Evolutionary conservation across 2,329 filamentous ascomycete genomes (phyloP), one percentile per base, ranked within the genome.

Genomic region (Seiridium cupressi): DNA sequence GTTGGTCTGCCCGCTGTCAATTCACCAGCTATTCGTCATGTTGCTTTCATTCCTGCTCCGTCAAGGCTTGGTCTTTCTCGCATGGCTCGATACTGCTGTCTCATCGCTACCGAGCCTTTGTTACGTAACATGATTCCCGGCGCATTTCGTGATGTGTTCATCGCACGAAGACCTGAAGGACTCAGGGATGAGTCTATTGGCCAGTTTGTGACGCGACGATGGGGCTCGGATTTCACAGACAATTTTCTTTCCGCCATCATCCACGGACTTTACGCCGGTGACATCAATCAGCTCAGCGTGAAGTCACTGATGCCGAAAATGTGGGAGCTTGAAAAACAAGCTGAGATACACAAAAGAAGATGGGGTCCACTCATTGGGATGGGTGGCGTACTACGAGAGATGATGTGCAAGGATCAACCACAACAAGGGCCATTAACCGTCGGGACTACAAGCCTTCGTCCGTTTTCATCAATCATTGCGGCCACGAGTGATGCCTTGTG

Each of bases 111-210:
- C 10, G 57, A 62, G 54, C 60, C 60, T 35, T 54, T 62, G 13
- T 62, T 62, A 38, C 32, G 32, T 38, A 47, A 57, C 13, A 11
- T 57, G 8, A 18, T 62, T 18, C 32, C 47, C 6, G 32, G 48
- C 11, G 42, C 60, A 11, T 36, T 62, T 9, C 60, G 48, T 34
- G 47, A 55, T 13, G 13, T 57, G 38, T 48, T 34, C 3, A 57
- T 51, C 31, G 26, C 44, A 48, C 32, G 46, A n/a, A 55, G 57
- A 11, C 54, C 54, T 6, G 13, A 36, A 11, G 40, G 46, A 42
- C 51, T 62, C 7, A n/a, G 57, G 6, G 57, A 62, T 51, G 57
- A 62, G 13, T 62, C 60, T 5, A 57, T 62, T n/a, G 60, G 60
- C 42, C 46, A 44, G 6, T 62, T 62, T 44, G 53, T 62, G 47